Evolutionary conservation across 139 green algal species (phyloP), one percentile per base, ranked within the genome.

Genomic region (Micromonas pusilla): DNA sequence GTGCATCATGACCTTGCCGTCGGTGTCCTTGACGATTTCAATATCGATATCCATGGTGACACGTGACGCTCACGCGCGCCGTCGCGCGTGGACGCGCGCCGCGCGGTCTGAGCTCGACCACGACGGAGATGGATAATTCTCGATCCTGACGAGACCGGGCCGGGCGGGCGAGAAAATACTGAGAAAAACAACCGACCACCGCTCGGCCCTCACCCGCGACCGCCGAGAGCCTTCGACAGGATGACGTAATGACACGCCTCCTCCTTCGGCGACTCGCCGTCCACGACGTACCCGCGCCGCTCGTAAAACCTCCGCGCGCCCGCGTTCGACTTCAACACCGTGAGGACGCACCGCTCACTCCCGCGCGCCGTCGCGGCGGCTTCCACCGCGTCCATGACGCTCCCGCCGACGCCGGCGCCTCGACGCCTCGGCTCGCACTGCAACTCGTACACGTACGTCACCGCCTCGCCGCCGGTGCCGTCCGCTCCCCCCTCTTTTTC

Each of bases 371-470:
- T 9, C 36, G 36, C 31, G n/a, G 62, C 20, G 34, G n/a, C 23
- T 26, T 75, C 68, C 21, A 60, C 37, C 20, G 21, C 20, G 25
- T 5, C 13, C 68, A 75, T 39, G 3, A 75, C 20, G 13, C 20
- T 6, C 25, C 33, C 25, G 37, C 68, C 68, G 4, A 75, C n/a
- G 5, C 26, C 36, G 0, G 1, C 3, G n/a, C 37, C n/a, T 26
- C 53, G 23, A 6, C 21, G 23, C 21, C 5, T 34, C 25, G 1
- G 21, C 68, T 75, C 68, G 21, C 23, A 28, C 37, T 75, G 68
- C 23, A 75, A 33, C 37, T 75, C 68, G 68, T 75, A 75, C 25
- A 75, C 30, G 68, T 75, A 75, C 68, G 23, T 36, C 37, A 62
- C 37, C 68, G 68, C n/a, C 28, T 25, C 30, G 65, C 33, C 36